These are phyloP conservation scores for Citrus unshiu DNA, from an alignment of 345 rosid genomes.

Conservation along the genomic window DNA sequence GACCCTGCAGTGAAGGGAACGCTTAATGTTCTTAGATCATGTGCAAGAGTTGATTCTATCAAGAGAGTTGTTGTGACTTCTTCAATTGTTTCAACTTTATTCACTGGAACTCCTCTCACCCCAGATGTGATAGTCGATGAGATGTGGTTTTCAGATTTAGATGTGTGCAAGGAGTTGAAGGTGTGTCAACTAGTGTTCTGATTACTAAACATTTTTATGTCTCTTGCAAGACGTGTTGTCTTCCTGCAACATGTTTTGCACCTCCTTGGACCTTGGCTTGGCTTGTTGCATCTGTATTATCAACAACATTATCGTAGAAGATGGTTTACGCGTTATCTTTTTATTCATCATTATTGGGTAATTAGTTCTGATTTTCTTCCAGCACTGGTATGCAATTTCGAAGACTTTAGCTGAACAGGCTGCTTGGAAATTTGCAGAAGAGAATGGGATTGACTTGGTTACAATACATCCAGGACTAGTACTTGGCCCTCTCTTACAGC, in stretches of 20 bases:
- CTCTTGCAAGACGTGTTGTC: background rate
- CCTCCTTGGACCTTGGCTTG: background rate
- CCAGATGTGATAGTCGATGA: conserved; percentile 41
- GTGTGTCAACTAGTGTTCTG: background rate
- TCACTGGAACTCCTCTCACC: conserved; percentile 25
- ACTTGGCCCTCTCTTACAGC: conserved; percentile 43
- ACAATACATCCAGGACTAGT: conserved; percentile 35
- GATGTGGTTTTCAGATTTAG: conserved; percentile 44
- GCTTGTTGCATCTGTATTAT: background rate
- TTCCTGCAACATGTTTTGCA: background rate
- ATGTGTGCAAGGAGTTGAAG: conserved; percentile 22
- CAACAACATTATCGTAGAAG: background rate
- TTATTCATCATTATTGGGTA: background rate
- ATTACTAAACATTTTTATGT: background rate
- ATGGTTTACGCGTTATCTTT: background rate
- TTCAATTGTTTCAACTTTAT: conserved; percentile 34
- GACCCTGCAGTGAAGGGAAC: conserved; percentile 53
- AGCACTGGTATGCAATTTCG: conserved; percentile 36
- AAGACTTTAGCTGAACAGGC: conserved; percentile 48
- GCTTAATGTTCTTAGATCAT: conserved; percentile 41
- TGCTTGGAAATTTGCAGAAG: conserved; percentile 42
- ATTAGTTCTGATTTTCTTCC: background rate
- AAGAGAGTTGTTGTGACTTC: conserved; percentile 53
- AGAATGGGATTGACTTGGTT: conserved; percentile 42
- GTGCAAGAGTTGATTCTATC: conserved; percentile 35